Conservation (phyloP, 2,329 filamentous ascomycete species). For the Paradendryphiella salina region DNA sequence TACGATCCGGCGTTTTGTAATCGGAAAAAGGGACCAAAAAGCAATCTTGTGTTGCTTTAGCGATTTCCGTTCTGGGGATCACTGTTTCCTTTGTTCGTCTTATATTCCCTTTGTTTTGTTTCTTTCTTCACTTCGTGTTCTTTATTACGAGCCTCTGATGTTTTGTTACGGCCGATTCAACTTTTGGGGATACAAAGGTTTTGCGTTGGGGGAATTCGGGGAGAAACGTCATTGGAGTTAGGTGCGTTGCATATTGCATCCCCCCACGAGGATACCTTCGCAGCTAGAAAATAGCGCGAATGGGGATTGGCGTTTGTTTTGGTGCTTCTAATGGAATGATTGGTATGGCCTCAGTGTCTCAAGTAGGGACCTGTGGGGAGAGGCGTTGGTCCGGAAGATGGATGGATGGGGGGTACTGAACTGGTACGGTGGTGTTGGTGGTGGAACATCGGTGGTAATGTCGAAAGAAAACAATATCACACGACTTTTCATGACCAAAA, state of each 20-base stretch:
- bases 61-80: conserved; percentile 4
- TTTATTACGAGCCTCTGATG: conserved; percentile 9
- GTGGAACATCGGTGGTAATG: conserved; percentile 2
- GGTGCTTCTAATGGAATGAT: conserved; percentile 11
- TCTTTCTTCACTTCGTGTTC: conserved; percentile 9
- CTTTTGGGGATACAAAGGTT: conserved; percentile 9
- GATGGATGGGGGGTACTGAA: neutral
- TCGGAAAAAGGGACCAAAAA: conserved; percentile 14
- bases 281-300: conserved; percentile 34
- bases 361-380: neutral
- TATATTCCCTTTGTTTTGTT: conserved; percentile 13
- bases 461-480: conserved; percentile 18
- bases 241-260: conserved; percentile 34
- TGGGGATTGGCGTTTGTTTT: conserved; percentile 33
- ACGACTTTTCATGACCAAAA: conserved; percentile 25
- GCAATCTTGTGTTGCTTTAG: conserved; percentile 17
- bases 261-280: conserved; percentile 36
- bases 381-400: neutral
- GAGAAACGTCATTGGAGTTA: conserved; percentile 19
- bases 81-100: conserved; percentile 5
- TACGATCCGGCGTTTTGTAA: conserved; percentile 21
- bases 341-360: conserved; percentile 10
- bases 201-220: conserved; percentile 6
- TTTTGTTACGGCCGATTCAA: conserved; percentile 17
- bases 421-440: conserved; percentile 3